A percentile compares a stretch with the other conserved stretches of the same genome.
Conservation (phyloP, 768 basidiomycete genomes). For the Coprinopsis strossmayeri region DNA sequence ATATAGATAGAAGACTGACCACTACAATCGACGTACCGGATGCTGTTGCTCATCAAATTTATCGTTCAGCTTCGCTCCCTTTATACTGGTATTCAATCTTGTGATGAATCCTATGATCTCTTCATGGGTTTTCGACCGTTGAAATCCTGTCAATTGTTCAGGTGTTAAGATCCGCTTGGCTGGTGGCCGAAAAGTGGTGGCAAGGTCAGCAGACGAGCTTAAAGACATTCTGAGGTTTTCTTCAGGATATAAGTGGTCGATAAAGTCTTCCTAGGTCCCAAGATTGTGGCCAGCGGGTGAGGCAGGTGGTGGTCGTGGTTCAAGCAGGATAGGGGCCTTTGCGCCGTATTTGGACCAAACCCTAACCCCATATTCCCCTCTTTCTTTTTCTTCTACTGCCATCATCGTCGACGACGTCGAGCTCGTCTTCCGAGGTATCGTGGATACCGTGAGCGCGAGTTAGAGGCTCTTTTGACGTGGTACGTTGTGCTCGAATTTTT, state of each 20-base stretch:
- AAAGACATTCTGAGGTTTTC: too few relatives aligned
- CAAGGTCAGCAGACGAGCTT: too few relatives aligned
- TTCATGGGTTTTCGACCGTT: constrained; percentile 62
- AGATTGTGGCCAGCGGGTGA: too few relatives aligned
- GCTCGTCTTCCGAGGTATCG: not conserved
- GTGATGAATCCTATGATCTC: constrained; percentile 67
- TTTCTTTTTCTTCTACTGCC: not conserved
- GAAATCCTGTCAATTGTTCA: constrained; percentile 78
- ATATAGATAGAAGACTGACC: too few relatives aligned
- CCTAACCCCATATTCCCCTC: not conserved
- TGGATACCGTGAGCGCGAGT: not conserved
- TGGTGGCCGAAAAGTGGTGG: constrained; percentile 29
- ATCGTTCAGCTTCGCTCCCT: constrained; percentile 72
- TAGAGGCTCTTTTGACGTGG: too few relatives aligned
- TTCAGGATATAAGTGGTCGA: too few relatives aligned
- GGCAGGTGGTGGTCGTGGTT: too few relatives aligned
- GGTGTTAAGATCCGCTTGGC: constrained; percentile 70
- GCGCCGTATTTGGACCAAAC: not conserved
- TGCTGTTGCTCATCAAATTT: constrained; percentile 53
- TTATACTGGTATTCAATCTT: constrained; percentile 65
- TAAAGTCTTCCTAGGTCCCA: too few relatives aligned
- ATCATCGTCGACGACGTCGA: not conserved
- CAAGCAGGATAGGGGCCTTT: too few relatives aligned
- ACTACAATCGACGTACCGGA: constrained; percentile 31
- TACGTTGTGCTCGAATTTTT: too few relatives aligned